phyloP scores from a whole-genome alignment of 2,329 filamentous ascomycete genomes.

The Sarocladium strictum region DNA sequence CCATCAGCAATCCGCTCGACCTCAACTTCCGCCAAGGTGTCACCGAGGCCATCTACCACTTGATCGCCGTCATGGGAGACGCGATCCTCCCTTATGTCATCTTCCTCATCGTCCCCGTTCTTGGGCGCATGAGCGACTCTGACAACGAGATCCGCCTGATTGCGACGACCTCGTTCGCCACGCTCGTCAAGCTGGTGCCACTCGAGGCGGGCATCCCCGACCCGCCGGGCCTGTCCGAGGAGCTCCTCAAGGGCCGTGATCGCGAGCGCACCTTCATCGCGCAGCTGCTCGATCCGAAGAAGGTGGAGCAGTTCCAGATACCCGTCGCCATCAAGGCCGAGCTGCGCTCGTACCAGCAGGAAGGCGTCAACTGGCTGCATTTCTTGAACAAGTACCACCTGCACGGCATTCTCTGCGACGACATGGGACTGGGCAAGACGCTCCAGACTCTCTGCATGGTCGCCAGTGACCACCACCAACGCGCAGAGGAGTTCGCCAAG shows the following conservation, averaged over 20 bases:
- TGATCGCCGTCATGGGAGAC: conserved; percentile 98
- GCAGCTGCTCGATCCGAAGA: conserved; percentile 93
- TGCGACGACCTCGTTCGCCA: conserved; percentile 94
- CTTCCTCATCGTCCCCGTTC: conserved; percentile 94
- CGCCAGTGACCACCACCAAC: conserved; percentile 91
- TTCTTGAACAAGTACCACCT: conserved; percentile 98
- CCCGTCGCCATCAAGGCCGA: conserved; percentile 97
- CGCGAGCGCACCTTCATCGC: conserved; percentile 94
- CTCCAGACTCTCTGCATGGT: conserved; percentile 97
- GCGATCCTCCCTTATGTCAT: conserved; percentile 95
- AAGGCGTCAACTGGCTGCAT: conserved; percentile 96
- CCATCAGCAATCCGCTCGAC: conserved; percentile 85
- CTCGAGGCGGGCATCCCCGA: conserved; percentile 96
- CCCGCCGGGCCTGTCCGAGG: conserved; percentile 83
- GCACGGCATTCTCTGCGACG: conserved; percentile 96
- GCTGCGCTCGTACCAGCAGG: conserved; percentile 93
- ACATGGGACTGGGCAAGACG: conserved; percentile 98
- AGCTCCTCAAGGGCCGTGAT: conserved; percentile 84
- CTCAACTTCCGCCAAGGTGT: conserved; percentile 86
- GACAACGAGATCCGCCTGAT: conserved; percentile 93
- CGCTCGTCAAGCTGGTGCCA: conserved; percentile 92
- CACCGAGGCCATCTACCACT: conserved; percentile 91
- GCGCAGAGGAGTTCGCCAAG: conserved; percentile 82
- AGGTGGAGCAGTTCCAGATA: conserved; percentile 89
- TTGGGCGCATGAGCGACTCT: conserved; percentile 97